These are phyloP conservation scores for Protomyces gravidus DNA, from an alignment of 1,139 yeast species.

Conservation along the genomic window DNA sequence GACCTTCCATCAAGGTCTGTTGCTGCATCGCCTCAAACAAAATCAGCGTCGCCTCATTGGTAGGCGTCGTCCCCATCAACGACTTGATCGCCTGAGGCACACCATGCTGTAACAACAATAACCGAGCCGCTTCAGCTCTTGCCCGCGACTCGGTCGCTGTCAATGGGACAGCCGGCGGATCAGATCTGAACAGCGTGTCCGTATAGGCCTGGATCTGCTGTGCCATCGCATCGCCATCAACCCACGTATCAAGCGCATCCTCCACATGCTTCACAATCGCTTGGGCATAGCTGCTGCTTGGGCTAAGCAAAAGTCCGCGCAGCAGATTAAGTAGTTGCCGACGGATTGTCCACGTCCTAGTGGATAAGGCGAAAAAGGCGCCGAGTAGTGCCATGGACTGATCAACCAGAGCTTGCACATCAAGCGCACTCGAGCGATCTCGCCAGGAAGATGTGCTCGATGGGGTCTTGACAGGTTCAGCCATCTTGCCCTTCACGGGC, in stretches of 20 bases:
- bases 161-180: not conserved
- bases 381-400: slow-evolving; percentile 21
- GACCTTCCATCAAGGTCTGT: slow-evolving; percentile 7
- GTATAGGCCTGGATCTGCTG: not conserved
- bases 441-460: not conserved
- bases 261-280: slow-evolving; percentile 9
- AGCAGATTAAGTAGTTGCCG: slow-evolving; percentile 16
- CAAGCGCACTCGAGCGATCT: not conserved
- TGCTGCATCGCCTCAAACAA: slow-evolving; percentile 23
- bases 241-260: slow-evolving; percentile 4
- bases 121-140: slow-evolving; percentile 11
- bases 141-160: slow-evolving; percentile 1
- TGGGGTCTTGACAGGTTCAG: not conserved
- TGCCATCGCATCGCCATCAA: slow-evolving; percentile 13
- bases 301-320: slow-evolving; percentile 9
- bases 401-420: slow-evolving; percentile 13
- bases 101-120: slow-evolving; percentile 7
- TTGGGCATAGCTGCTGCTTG: slow-evolving; percentile 13
- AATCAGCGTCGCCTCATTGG: slow-evolving; percentile 17
- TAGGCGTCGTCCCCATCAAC: slow-evolving; percentile 19
- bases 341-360: slow-evolving; percentile 22
- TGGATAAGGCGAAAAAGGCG: slow-evolving; percentile 7
- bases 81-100: slow-evolving; percentile 19
- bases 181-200: slow-evolving; percentile 7
- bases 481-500: not conserved